Conservation (phyloP, 306 rosid species). For the Vicia villosa region DNA sequence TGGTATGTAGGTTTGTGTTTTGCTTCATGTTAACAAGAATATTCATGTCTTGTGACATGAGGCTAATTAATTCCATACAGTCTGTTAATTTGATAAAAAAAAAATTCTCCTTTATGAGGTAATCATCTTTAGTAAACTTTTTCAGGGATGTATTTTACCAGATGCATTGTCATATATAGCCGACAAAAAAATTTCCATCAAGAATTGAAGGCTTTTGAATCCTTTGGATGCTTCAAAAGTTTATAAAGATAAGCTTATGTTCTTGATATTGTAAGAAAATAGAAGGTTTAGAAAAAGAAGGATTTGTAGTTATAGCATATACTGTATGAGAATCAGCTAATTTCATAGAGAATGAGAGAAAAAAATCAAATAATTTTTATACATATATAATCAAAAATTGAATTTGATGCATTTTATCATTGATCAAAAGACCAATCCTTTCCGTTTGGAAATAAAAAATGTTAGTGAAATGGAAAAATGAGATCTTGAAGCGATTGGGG, state of each 20-base stretch:
- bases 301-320: not conserved
- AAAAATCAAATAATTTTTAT: too few relatives aligned
- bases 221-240: constrained; percentile 22
- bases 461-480: too few relatives aligned
- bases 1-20: constrained; percentile 70
- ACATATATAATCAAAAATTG: too few relatives aligned
- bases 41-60: constrained; percentile 76
- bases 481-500: too few relatives aligned
- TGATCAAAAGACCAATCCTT: too few relatives aligned
- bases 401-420: too few relatives aligned
- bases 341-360: too few relatives aligned
- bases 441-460: too few relatives aligned
- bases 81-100: not conserved
- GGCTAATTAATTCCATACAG: constrained; percentile 38
- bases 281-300: not conserved
- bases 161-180: not conserved
- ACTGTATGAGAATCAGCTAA: too few relatives aligned
- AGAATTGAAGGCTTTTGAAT: constrained; percentile 30
- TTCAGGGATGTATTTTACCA: constrained; percentile 13
- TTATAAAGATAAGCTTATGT: not conserved
- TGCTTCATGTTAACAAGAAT: constrained; percentile 68
- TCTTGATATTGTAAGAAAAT: not conserved
- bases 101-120: constrained; percentile 11
- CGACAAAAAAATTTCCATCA: not conserved
- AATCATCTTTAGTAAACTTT: constrained; percentile 20